Percentiles rank a stretch among this genome's conserved stretches.
These are phyloP conservation scores for Phytopythium aichiense DNA, from an alignment of 352 stramenopile genomes.

Conservation along the genomic window DNA sequence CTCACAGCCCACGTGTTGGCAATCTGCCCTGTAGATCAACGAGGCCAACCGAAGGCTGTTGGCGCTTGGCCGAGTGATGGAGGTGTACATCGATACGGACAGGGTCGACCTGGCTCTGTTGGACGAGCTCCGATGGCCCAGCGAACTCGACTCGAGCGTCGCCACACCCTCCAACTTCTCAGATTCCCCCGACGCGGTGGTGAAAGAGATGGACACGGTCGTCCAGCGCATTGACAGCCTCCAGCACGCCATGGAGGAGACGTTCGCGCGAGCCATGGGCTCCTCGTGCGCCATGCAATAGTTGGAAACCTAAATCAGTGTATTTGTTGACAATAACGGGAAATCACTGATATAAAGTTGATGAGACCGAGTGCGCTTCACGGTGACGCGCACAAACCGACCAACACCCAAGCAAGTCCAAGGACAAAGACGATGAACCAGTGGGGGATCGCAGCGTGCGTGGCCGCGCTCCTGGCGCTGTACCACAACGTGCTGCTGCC, in stretches of 20 bases:
- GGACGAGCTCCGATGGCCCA: slow-evolving; percentile 10
- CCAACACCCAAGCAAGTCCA: background rate
- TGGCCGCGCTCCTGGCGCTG: slow-evolving; percentile 21
- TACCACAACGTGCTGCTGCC: slow-evolving; percentile 24
- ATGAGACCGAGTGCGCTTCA: too few species aligned
- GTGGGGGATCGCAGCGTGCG: slow-evolving; percentile 16
- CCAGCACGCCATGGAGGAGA: slow-evolving; percentile 37
- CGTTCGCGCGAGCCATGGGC: slow-evolving; percentile 31
- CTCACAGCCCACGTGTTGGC: background rate
- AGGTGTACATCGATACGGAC: slow-evolving; percentile 29
- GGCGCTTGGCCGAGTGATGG: slow-evolving; percentile 26
- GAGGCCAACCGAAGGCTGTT: slow-evolving; percentile 21
- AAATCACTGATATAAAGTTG: too few species aligned
- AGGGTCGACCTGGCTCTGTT: slow-evolving; percentile 29
- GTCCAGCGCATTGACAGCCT: slow-evolving; percentile 21
- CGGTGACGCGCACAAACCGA: too few species aligned
- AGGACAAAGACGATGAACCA: slow-evolving; percentile 19
- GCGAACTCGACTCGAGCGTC: slow-evolving; percentile 5
- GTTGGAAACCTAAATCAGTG: background rate
- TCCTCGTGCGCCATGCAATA: slow-evolving; percentile 42
- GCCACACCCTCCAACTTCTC: background rate
- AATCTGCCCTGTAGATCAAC: slow-evolving; percentile 13
- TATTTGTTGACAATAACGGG: too few species aligned
- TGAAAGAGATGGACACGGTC: slow-evolving; percentile 9
- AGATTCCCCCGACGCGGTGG: background rate